Conservation (phyloP, 2,329 filamentous ascomycete genomes). For the Pseudogymnoascus sp. region DNA sequence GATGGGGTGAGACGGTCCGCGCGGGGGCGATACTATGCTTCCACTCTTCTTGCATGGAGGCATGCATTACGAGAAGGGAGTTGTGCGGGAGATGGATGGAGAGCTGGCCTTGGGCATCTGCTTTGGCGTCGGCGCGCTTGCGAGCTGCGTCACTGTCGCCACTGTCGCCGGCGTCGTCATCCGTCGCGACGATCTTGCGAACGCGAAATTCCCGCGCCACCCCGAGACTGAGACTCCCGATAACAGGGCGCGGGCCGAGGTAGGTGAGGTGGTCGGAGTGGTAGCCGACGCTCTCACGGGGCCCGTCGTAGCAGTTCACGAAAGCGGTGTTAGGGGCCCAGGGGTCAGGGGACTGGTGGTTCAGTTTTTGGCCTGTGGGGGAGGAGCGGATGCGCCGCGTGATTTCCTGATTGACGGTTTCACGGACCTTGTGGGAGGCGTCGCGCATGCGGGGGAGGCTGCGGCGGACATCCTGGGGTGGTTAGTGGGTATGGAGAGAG, state of each 20-base stretch:
- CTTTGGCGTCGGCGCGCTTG: constrained; percentile 32
- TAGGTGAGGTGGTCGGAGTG: constrained; percentile 92
- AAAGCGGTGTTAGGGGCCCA: constrained; percentile 89
- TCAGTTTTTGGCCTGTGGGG: constrained; percentile 62
- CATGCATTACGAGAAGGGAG: constrained; percentile 89
- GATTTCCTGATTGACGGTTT: constrained; percentile 72
- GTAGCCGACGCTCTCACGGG: constrained; percentile 75
- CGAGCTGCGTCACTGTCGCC: constrained; percentile 10
- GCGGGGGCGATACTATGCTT: constrained; percentile 79
- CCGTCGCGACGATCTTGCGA: constrained; percentile 60
- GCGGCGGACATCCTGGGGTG: constrained; percentile 57
- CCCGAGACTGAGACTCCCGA: constrained; percentile 82
- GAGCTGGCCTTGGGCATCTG: constrained; percentile 71
- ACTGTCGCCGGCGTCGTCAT: constrained; percentile 27
- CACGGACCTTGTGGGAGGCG: constrained; percentile 61
- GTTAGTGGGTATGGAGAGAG: constrained; percentile 3
- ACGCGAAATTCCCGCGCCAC: constrained; percentile 92
- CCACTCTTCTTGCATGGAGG: constrained; percentile 96
- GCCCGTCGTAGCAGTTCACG: constrained; percentile 87
- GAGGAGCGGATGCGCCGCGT: constrained; percentile 55
- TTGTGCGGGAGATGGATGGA: constrained; percentile 92
- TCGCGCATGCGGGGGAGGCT: constrained; percentile 65
- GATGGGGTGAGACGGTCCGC: constrained; percentile 72
- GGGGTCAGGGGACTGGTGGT: constrained; percentile 57
- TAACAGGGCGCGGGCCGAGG: constrained; percentile 77